Conservation (phyloP, 78 protist species). For the Salpingoeca rosetta region DNA sequence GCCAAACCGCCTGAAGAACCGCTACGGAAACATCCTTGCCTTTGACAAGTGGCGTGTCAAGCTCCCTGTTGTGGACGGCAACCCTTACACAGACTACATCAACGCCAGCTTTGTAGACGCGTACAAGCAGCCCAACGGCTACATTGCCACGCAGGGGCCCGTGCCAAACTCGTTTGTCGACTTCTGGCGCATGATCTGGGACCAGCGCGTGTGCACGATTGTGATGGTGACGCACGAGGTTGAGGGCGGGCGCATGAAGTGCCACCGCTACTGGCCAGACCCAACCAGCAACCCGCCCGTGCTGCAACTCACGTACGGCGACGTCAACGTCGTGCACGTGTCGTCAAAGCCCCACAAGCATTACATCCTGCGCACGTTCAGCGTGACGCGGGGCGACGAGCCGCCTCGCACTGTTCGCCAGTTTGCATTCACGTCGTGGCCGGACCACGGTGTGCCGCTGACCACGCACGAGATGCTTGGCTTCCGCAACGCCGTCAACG, state of each 20-base stretch:
- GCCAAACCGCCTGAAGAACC: neutral
- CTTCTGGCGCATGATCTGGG: slow-evolving; percentile 68
- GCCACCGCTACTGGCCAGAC: no score
- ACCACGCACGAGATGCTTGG: neutral
- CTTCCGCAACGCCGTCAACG: neutral
- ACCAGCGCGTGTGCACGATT: slow-evolving; percentile 35
- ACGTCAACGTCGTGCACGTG: no score
- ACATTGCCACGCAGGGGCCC: slow-evolving; percentile 66
- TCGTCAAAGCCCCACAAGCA: no score
- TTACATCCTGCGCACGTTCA: no score
- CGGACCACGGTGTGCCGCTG: neutral
- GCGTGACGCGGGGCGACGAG: no score
- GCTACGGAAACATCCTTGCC: neutral
- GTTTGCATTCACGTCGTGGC: no score
- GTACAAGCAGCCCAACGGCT: neutral
- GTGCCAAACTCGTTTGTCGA: slow-evolving; percentile 40
- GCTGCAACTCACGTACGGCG: no score
- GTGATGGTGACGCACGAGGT: slow-evolving; percentile 48
- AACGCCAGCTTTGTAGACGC: neutral
- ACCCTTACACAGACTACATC: no score
- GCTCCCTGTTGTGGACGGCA: no score
- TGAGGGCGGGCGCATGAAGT: slow-evolving; percentile 32
- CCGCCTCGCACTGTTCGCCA: no score
- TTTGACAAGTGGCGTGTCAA: no score
- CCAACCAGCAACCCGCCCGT: no score